phyloP scores from a whole-genome alignment of 2,329 filamentous ascomycete species.

The Diaporthe longicolla region DNA sequence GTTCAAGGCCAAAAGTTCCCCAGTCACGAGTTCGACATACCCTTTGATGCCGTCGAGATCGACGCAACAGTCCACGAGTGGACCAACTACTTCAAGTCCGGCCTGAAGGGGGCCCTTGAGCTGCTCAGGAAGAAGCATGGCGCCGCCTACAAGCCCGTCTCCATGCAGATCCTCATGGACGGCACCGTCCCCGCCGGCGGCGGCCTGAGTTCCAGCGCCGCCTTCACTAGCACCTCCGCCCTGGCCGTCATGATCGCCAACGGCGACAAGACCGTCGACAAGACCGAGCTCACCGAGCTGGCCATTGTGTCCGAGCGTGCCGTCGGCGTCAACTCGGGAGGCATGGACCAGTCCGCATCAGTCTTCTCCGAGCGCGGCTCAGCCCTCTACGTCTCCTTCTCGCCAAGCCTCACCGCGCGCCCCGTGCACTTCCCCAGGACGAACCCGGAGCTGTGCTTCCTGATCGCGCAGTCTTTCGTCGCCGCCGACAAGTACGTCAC shows the following conservation, averaged over 20 bases:
- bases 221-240: slow-evolving; percentile 91
- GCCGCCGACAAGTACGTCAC: slow-evolving; percentile 95
- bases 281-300: slow-evolving; percentile 91
- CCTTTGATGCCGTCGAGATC: slow-evolving; percentile 78
- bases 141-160: slow-evolving; percentile 73
- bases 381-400: slow-evolving; percentile 92
- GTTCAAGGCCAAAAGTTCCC: slow-evolving; percentile 83
- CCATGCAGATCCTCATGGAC: slow-evolving; percentile 91
- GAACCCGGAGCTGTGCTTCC: slow-evolving; percentile 86
- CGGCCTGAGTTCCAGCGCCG: slow-evolving; percentile 92
- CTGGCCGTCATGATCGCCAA: slow-evolving; percentile 91
- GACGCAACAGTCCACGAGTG: slow-evolving; percentile 90
- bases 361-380: slow-evolving; percentile 91
- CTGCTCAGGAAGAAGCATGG: slow-evolving; percentile 79
- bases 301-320: slow-evolving; percentile 95
- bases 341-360: slow-evolving; percentile 97
- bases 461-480: slow-evolving; percentile 95
- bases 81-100: slow-evolving; percentile 99
- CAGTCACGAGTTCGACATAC: slow-evolving; percentile 80
- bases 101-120: slow-evolving; percentile 84
- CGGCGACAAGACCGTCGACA: slow-evolving; percentile 82
- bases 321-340: slow-evolving; percentile 96
- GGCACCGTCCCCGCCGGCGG: slow-evolving; percentile 93
- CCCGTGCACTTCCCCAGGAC: slow-evolving; percentile 88
- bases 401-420: slow-evolving; percentile 80